Percentiles rank a stretch among this genome's conserved stretches.
Evolutionary conservation across 2,329 filamentous ascomycete species (phyloP).

Genomic region (Calonectria pteridis): DNA sequence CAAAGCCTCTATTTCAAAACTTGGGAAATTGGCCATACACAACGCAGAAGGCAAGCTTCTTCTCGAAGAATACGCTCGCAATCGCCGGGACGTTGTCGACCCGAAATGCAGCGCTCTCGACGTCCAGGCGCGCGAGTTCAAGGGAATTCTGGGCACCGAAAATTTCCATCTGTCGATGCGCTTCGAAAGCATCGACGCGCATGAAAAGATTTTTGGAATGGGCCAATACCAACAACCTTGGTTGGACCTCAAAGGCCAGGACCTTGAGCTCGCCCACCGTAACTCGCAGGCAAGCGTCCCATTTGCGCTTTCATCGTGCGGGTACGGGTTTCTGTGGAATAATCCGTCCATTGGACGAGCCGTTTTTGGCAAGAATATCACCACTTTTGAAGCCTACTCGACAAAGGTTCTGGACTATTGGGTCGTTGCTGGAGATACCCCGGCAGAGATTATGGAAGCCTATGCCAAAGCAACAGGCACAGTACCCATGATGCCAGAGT

Average conservation of each 20-base stretch:
- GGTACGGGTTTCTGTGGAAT: conserved; percentile 76
- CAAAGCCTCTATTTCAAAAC: neutral
- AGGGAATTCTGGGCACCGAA: conserved; percentile 60
- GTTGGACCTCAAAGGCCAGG: conserved; percentile 72
- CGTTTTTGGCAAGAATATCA: conserved; percentile 70
- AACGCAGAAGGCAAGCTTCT: conserved; percentile 38
- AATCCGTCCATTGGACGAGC: conserved; percentile 73
- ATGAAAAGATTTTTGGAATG: conserved; percentile 77
- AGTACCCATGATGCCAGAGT: conserved; percentile 77
- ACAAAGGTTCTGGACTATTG: conserved; percentile 73
- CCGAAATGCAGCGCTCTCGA: conserved; percentile 70
- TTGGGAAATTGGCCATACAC: conserved; percentile 1
- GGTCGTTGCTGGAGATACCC: conserved; percentile 69
- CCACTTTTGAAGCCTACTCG: conserved; percentile 70
- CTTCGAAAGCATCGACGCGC: conserved; percentile 65
- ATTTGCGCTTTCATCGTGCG: conserved; percentile 69
- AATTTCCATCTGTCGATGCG: conserved; percentile 69
- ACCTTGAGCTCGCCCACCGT: conserved; percentile 74
- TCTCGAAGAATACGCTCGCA: conserved; percentile 49
- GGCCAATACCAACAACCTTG: conserved; percentile 76
- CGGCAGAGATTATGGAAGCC: conserved; percentile 66
- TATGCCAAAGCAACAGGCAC: conserved; percentile 70
- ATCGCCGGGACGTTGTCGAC: conserved; percentile 59
- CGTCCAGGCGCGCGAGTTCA: conserved; percentile 70
- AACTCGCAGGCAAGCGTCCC: conserved; percentile 76